A percentile compares a stretch with the other conserved stretches of the same genome.
Conservation (phyloP, 2,329 filamentous ascomycete genomes). For the Pyricularia sp. region DNA sequence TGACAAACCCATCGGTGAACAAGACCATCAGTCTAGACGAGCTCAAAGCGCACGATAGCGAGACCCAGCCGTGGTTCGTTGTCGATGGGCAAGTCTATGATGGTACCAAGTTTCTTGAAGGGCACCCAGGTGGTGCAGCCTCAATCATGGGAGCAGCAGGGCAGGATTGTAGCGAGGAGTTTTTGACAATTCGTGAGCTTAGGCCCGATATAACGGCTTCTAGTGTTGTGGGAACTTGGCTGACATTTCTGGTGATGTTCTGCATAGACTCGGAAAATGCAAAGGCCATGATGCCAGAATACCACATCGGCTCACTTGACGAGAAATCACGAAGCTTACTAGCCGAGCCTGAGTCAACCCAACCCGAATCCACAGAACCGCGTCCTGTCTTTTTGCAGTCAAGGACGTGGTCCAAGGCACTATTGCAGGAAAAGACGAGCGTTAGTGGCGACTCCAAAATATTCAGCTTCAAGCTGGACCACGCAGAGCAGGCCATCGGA, state of each 20-base stretch:
- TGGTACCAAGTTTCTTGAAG: constrained; percentile 69
- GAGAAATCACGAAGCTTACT: constrained; percentile 46
- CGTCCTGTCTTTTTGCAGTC: constrained; percentile 57
- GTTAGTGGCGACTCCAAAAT: constrained; percentile 73
- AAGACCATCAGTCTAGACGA: constrained; percentile 63
- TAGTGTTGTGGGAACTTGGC: not conserved
- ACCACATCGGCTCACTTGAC: constrained; percentile 75
- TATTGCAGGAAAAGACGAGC: constrained; percentile 56
- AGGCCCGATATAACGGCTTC: not conserved
- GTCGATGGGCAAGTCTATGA: constrained; percentile 85
- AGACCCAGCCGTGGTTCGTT: constrained; percentile 73
- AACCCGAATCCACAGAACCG: not conserved
- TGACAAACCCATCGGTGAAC: constrained; percentile 46
- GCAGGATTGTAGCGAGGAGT: constrained; percentile 77
- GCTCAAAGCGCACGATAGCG: constrained; percentile 55
- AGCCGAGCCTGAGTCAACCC: constrained; percentile 23
- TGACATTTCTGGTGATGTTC: constrained; percentile 12
- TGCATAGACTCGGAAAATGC: constrained; percentile 76
- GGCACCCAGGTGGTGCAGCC: constrained; percentile 76
- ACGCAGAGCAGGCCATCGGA: constrained; percentile 60
- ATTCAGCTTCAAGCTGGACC: constrained; percentile 72
- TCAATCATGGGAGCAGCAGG: constrained; percentile 80
- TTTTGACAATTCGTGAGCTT: constrained; percentile 77
- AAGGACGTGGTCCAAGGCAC: constrained; percentile 64
- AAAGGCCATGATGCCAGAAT: constrained; percentile 78